Evolutionary conservation across 495 filamentous ascomycete genomes (phyloP), one percentile per base, ranked within the genome.

Genomic region (Neurospora sp.): DNA sequence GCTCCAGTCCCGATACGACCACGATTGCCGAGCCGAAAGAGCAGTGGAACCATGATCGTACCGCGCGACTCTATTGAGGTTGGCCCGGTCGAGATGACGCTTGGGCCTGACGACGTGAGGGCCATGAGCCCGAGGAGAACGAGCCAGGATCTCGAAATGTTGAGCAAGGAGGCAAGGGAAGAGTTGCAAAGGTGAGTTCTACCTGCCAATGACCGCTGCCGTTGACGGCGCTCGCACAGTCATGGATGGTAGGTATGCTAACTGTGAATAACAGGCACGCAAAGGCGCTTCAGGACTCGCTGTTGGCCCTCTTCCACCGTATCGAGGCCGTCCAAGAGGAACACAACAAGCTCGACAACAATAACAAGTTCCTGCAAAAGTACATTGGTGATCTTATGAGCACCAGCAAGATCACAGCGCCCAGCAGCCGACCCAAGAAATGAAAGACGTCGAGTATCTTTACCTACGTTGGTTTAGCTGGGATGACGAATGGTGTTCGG

Each of bases 91-190:
- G 87, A 89, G 62, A 78, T 82, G 31, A 86, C 91, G 46, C 88
- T 91, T 74, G 93, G 93, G 23, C 92, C 92, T 3, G 91, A 94
- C 80, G 96, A 98, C 80, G 94, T 95, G 46, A 85, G 95, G 72
- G 91, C 93, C 54, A 99, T 99, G 96, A 97, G 94, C 81, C 96
- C 96, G 1, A 88, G 95, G 74, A 87, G 94, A 76, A 96, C 92
- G 76, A 96, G 90, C 73, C 93, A 93, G 70, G 95, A 99, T 77
- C 85, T 97, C 39, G 92, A 97, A 77, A 88, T 88, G 76, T 86
- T 99, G 84, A 90, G 93, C 70, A 89, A 92, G 78, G 92, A 94
- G 76, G 93, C 94, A 69, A 87, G 85, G 66, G 83, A 83, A 72
- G 85, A 88, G 72, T 81, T 88, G 69, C 80, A 83, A 70, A 82